Conservation (phyloP, 768 basidiomycete species). For the Leccinum subgranulosum region DNA sequence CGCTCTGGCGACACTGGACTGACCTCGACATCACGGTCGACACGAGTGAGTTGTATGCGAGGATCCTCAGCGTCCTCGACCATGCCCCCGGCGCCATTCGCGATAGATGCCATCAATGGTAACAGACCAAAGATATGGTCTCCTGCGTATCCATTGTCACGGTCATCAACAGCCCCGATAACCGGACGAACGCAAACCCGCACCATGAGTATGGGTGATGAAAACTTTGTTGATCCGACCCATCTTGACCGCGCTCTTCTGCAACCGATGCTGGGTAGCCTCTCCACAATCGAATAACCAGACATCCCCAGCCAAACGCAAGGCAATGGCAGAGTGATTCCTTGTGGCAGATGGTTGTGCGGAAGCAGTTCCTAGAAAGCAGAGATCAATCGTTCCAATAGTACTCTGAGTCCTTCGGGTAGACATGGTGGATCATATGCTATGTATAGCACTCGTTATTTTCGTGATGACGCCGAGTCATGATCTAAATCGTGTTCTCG, state of each 20-base stretch:
- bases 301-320: slow-evolving; percentile 64
- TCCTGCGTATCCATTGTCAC: slow-evolving; percentile 43
- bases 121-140: slow-evolving; percentile 80
- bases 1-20: not conserved
- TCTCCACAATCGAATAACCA: slow-evolving; percentile 90
- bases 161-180: not conserved
- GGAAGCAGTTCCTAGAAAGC: slow-evolving; percentile 80
- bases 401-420: slow-evolving; percentile 7
- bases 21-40: slow-evolving; percentile 12
- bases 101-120: slow-evolving; percentile 62
- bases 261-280: slow-evolving; percentile 75
- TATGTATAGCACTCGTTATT: too few relatives aligned
- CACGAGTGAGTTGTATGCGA: slow-evolving; percentile 32
- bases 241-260: slow-evolving; percentile 72
- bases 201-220: slow-evolving; percentile 88
- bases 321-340: slow-evolving; percentile 71
- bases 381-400: slow-evolving; percentile 47
- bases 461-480: too few relatives aligned
- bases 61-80: slow-evolving; percentile 59
- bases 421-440: slow-evolving; percentile 10
- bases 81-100: slow-evolving; percentile 74
- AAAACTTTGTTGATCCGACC: slow-evolving; percentile 80
- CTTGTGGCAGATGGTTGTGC: slow-evolving; percentile 77
- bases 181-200: not conserved
- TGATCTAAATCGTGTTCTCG: too few relatives aligned